These are phyloP conservation scores for Xanthoparmelia taractica DNA, from an alignment of 495 filamentous ascomycete genomes.

Conservation along the genomic window DNA sequence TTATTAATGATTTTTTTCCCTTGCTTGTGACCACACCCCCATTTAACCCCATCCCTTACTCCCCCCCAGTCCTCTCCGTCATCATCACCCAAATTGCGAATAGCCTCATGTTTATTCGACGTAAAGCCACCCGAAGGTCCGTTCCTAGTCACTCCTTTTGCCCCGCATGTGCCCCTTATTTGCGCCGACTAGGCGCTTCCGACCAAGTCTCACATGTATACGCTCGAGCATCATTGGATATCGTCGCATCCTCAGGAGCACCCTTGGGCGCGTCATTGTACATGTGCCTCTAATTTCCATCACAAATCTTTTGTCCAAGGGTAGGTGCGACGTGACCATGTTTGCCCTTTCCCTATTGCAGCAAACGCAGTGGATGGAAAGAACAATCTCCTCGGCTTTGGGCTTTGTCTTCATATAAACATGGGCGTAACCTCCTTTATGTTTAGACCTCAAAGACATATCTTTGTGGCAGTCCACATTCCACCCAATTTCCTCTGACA, in stretches of 20 bases:
- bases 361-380: neutral
- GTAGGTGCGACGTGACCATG: neutral
- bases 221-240: constrained; percentile 6
- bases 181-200: neutral
- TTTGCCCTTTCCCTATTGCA: constrained; percentile 1
- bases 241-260: neutral
- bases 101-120: neutral
- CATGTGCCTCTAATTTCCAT: neutral
- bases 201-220: neutral
- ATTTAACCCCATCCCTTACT: neutral
- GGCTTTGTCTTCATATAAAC: neutral
- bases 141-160: neutral
- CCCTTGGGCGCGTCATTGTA: constrained; percentile 7
- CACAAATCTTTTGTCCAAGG: neutral
- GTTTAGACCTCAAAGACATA: neutral
- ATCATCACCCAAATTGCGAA: neutral
- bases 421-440: neutral
- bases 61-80: neutral
- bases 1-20: too few relatives aligned
- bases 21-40: constrained; percentile 9
- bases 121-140: constrained; percentile 15
- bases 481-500: neutral
- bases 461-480: neutral
- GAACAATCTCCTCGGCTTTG: neutral
- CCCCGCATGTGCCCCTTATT: neutral